A percentile compares a stretch with the other conserved stretches of the same genome.
Conservation (phyloP, 2,329 filamentous ascomycete genomes). For the Penicillium sp. region DNA sequence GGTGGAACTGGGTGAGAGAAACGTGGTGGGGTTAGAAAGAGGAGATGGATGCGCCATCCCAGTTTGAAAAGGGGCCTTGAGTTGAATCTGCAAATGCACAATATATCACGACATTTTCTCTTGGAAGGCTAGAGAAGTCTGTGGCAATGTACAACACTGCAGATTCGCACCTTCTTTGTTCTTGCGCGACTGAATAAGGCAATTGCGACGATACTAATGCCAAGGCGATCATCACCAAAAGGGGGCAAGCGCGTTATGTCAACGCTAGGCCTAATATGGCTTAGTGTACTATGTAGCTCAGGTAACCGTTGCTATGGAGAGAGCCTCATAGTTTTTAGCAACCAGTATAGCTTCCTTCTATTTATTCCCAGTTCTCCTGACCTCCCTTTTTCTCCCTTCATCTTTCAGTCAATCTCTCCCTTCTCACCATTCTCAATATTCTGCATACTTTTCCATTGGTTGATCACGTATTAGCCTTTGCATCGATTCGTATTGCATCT, state of each 20-base stretch:
- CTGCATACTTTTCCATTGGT: slow-evolving; percentile 21
- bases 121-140: not conserved
- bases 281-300: slow-evolving; percentile 34
- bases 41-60: slow-evolving; percentile 34
- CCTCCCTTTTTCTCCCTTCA: slow-evolving; percentile 20
- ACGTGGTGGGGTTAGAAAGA: slow-evolving; percentile 22
- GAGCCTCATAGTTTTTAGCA: slow-evolving; percentile 24
- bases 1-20: slow-evolving; percentile 29
- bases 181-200: not conserved
- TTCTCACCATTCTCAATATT: slow-evolving; percentile 25
- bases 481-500: slow-evolving; percentile 32
- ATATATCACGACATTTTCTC: not conserved
- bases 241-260: slow-evolving; percentile 46
- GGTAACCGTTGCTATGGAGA: slow-evolving; percentile 44
- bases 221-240: slow-evolving; percentile 46
- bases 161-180: not conserved
- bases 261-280: slow-evolving; percentile 43
- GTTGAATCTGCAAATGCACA: slow-evolving; percentile 1
- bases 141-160: not conserved
- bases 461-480: slow-evolving; percentile 28
- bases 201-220: not conserved
- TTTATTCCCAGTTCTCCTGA: slow-evolving; percentile 38
- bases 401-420: slow-evolving; percentile 7
- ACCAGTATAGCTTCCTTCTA: slow-evolving; percentile 31
- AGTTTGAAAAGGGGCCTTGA: slow-evolving; percentile 2